Conservation (phyloP, 1,139 yeast species). For the Blastobotrys malaysiensis region DNA sequence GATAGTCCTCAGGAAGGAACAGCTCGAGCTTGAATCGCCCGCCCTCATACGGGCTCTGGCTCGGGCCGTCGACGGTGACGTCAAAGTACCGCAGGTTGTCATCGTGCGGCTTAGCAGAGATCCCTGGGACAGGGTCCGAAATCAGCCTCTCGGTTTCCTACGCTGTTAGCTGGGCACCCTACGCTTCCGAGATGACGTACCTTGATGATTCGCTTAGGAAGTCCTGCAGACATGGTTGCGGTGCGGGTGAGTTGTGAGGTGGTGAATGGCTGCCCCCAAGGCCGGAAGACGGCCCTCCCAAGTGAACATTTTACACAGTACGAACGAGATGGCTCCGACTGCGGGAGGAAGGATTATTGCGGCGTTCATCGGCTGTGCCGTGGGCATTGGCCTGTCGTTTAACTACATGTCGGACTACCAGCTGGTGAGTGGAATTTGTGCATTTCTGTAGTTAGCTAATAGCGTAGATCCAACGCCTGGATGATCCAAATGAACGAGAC, state of each 20-base stretch:
- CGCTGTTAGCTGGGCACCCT: neutral
- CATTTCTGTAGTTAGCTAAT: neutral
- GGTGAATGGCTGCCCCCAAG: neutral
- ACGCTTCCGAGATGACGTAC: conserved; percentile 33
- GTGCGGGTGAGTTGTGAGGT: neutral
- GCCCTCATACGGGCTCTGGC: conserved; percentile 73
- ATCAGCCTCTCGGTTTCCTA: conserved; percentile 87
- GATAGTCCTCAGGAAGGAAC: conserved; percentile 83
- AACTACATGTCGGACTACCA: conserved; percentile 34
- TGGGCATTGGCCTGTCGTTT: conserved; percentile 30
- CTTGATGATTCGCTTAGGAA: conserved; percentile 83
- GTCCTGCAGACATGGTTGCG: conserved; percentile 13
- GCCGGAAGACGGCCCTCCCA: neutral
- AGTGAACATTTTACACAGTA: conserved; percentile 1
- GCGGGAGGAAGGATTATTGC: conserved; percentile 33
- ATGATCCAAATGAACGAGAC: conserved; percentile 28
- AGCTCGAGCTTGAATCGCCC: conserved; percentile 75
- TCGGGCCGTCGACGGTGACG: conserved; percentile 86
- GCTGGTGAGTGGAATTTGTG: conserved; percentile 23
- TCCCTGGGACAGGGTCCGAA: conserved; percentile 96
- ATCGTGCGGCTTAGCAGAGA: conserved; percentile 86
- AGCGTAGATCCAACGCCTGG: conserved; percentile 24
- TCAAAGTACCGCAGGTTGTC: conserved; percentile 90
- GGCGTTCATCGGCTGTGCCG: conserved; percentile 28
- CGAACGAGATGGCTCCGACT: conserved; percentile 25